These are phyloP conservation scores for Coniferiporia weirii DNA, from an alignment of 1,284 basidiomycete species.

Conservation along the genomic window DNA sequence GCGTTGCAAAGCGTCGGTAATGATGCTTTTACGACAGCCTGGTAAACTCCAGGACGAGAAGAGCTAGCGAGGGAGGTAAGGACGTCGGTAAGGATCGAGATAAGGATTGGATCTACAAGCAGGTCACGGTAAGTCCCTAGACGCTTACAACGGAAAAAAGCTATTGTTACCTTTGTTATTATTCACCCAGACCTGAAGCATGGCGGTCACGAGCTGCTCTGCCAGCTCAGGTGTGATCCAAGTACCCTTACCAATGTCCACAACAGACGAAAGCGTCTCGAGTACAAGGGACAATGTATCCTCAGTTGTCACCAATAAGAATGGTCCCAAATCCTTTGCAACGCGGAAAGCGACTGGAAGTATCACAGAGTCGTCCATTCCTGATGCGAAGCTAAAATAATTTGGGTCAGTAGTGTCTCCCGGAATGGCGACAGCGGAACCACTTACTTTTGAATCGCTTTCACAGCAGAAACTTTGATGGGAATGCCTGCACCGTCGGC, in stretches of 20 bases:
- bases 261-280: constrained; percentile 76
- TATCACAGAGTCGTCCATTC: constrained; percentile 53
- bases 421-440: not conserved
- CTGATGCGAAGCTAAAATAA: constrained; percentile 58
- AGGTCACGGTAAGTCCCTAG: not conserved
- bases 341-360: constrained; percentile 68
- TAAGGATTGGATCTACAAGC: constrained; percentile 76
- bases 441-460: constrained; percentile 82
- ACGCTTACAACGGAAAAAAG: not conserved
- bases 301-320: constrained; percentile 75
- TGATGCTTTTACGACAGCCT: constrained; percentile 66
- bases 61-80: constrained; percentile 66
- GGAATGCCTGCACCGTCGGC: constrained; percentile 64
- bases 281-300: constrained; percentile 90
- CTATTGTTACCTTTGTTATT: constrained; percentile 66
- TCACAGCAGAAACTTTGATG: constrained; percentile 91
- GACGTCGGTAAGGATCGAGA: constrained; percentile 83
- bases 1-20: constrained; percentile 68
- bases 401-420: constrained; percentile 11
- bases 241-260: constrained; percentile 67
- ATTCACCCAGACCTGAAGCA: constrained; percentile 77
- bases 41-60: constrained; percentile 54
- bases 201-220: constrained; percentile 54
- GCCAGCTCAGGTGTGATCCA: constrained; percentile 68
- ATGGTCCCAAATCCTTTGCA: constrained; percentile 79